Evolutionary conservation across 2,329 filamentous ascomycete genomes (phyloP).

Genomic region (Hymenoscyphus albidus): DNA sequence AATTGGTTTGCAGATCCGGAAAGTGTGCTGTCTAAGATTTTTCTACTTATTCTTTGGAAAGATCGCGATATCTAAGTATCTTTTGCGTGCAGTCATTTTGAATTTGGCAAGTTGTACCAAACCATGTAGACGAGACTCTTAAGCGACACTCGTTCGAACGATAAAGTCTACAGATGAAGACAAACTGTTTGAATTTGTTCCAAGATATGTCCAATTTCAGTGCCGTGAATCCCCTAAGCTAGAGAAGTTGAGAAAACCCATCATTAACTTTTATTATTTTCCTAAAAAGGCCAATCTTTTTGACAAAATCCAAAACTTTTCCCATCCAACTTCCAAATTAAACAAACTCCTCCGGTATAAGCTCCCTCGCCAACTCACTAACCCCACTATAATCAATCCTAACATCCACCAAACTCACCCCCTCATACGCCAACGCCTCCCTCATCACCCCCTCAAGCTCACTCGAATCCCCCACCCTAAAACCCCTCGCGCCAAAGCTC

Average conservation of each 20-base stretch:
- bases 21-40: conserved; percentile 9
- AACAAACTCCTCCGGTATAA: conserved; percentile 9
- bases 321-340: neutral
- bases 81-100: neutral
- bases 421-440: conserved; percentile 41
- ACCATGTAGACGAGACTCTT: neutral
- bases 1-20: conserved; percentile 13
- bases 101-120: neutral
- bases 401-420: conserved; percentile 45
- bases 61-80: neutral
- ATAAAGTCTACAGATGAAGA: too few species aligned
- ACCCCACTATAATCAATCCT: conserved; percentile 41
- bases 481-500: conserved; percentile 44
- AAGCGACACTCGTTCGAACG: rapidly evolving
- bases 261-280: too few species aligned
- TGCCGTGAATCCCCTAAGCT: too few species aligned
- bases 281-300: too few species aligned
- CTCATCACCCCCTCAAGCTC: conserved; percentile 43
- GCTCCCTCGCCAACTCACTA: conserved; percentile 8
- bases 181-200: too few species aligned
- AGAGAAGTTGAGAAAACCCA: too few species aligned
- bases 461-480: conserved; percentile 38
- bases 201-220: too few species aligned
- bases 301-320: neutral
- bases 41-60: neutral